Percentiles rank a stretch among this genome's conserved stretches.
These are phyloP conservation scores for Cryptococcus wingfieldii DNA, from an alignment of 1,284 basidiomycete species.

Conservation along the genomic window DNA sequence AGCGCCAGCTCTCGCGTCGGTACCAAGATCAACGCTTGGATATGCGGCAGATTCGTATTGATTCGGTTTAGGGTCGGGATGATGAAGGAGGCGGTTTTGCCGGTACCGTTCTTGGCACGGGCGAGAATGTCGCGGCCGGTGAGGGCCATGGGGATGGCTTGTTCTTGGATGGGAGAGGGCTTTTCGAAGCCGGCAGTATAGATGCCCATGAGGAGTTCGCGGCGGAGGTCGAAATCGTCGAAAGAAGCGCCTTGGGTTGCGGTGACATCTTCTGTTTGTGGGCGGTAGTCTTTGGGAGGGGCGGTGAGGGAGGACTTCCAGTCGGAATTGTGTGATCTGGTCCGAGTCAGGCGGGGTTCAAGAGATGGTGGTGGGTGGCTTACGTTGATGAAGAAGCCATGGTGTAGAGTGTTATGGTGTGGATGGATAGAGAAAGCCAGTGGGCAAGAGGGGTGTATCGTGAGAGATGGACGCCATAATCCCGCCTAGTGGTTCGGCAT, in stretches of 20 bases:
- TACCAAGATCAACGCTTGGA: conserved; percentile 90
- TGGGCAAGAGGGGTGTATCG: neutral
- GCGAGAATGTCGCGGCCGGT: conserved; percentile 81
- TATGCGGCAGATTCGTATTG: conserved; percentile 79
- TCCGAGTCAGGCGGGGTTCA: neutral
- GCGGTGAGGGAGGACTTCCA: conserved; percentile 58
- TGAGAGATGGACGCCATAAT: too few relatives aligned
- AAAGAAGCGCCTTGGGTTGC: conserved; percentile 87
- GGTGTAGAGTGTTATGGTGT: conserved; percentile 3
- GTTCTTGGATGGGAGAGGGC: conserved; percentile 97
- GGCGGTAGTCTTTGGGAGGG: conserved; percentile 84
- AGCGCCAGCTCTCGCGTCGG: conserved; percentile 92
- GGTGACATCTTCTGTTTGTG: conserved; percentile 92
- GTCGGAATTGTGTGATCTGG: conserved; percentile 23
- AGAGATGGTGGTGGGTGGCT: conserved; percentile 6
- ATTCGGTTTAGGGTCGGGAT: conserved; percentile 94
- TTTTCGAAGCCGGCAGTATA: conserved; percentile 96
- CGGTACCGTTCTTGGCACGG: conserved; percentile 54
- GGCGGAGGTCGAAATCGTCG: conserved; percentile 75
- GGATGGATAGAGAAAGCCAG: neutral
- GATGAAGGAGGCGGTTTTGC: conserved; percentile 88
- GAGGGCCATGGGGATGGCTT: conserved; percentile 84
- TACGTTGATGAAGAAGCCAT: conserved; percentile 48
- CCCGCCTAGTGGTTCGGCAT: too few relatives aligned
- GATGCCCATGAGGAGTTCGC: conserved; percentile 84